These are phyloP conservation scores for Eleusine coracana DNA, from an alignment of 176 grass and related monocot species.

Conservation along the genomic window DNA sequence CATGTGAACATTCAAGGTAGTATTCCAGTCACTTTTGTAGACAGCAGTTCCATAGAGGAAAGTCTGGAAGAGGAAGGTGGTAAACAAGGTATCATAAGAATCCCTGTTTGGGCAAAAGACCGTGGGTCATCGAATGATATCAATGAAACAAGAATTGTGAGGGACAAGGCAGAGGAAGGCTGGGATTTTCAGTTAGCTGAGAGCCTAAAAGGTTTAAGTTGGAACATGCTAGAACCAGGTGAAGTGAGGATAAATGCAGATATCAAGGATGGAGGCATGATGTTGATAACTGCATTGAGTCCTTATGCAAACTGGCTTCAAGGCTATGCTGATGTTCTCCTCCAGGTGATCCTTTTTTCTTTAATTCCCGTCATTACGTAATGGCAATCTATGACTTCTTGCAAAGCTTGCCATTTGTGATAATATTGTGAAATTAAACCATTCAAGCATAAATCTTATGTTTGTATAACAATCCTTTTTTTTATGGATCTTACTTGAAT, in stretches of 20 bases:
- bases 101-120: constrained; percentile 91
- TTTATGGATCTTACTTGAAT: constrained; percentile 25
- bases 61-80: constrained; percentile 56
- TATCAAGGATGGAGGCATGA: constrained; percentile 99
- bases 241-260: constrained; percentile 96
- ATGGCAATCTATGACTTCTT: not conserved
- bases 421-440: constrained; percentile 28
- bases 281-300: constrained; percentile 86
- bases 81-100: constrained; percentile 74
- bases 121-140: constrained; percentile 65
- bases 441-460: constrained; percentile 30
- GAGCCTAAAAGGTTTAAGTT: constrained; percentile 95
- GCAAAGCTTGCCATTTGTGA: not conserved
- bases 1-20: constrained; percentile 97
- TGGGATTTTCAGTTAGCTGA: constrained; percentile 98
- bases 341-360: constrained; percentile 64
- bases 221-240: constrained; percentile 82
- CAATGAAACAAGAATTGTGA: constrained; percentile 69
- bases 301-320: constrained; percentile 95
- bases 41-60: constrained; percentile 68
- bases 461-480: constrained; percentile 25
- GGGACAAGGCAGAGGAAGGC: constrained; percentile 80
- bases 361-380: constrained; percentile 23
- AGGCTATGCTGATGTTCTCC: constrained; percentile 93
- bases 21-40: constrained; percentile 83